Conservation (phyloP, 306 rosid genomes). For the Malus asiatica region DNA sequence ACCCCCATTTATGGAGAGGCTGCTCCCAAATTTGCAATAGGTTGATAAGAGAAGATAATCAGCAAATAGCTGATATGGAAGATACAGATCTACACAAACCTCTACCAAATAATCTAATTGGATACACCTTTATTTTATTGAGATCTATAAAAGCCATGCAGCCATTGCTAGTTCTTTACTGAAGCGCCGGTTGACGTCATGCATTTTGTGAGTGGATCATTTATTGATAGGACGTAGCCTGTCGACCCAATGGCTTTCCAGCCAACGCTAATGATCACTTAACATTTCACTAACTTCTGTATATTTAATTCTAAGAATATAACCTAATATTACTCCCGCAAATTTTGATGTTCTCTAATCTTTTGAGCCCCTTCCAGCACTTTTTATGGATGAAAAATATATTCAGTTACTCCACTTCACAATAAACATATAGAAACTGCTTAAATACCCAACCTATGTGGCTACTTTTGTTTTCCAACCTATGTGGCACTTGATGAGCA, state of each 20-base stretch:
- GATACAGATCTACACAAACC: background rate
- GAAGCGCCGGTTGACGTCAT: background rate
- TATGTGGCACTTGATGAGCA: background rate
- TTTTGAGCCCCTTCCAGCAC: background rate
- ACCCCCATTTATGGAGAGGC: no score
- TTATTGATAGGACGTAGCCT: background rate
- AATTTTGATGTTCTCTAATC: background rate
- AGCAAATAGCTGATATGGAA: background rate
- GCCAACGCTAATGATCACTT: background rate
- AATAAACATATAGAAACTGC: background rate
- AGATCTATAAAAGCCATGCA: background rate
- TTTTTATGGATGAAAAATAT: background rate
- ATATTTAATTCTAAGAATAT: background rate
- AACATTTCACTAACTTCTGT: background rate
- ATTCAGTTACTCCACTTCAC: background rate
- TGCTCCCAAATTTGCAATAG: background rate
- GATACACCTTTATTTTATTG: background rate
- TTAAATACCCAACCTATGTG: background rate
- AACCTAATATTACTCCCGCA: background rate
- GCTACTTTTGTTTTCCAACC: background rate
- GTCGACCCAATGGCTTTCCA: background rate
- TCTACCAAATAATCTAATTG: background rate
- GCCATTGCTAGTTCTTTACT: background rate
- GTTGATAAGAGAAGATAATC: background rate
- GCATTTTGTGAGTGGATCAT: background rate